A percentile compares a stretch with the other conserved stretches of the same genome.
Evolutionary conservation across 768 basidiomycete species (phyloP).

Genomic region (Podaxis rugospora): DNA sequence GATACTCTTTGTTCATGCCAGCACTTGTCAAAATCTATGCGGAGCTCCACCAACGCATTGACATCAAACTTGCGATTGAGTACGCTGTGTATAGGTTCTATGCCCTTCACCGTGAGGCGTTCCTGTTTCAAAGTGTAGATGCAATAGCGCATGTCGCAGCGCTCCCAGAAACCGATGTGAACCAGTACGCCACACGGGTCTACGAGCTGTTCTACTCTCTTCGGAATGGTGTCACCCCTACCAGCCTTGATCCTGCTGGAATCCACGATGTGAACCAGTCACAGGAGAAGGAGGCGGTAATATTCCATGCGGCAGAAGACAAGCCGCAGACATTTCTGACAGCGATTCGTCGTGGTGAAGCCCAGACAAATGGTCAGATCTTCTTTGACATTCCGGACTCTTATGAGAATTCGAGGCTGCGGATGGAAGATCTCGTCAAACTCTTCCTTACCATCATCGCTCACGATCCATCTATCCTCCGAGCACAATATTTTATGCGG

Average conservation of each 20-base stretch:
- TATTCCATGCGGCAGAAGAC: conserved; percentile 67
- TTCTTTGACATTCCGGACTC: conserved; percentile 51
- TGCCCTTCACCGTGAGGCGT: conserved; percentile 66
- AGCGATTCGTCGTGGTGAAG: conserved; percentile 40
- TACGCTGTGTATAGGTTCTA: conserved; percentile 71
- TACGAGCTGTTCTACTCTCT: conserved; percentile 58
- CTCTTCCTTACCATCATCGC: conserved; percentile 79
- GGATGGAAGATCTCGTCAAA: conserved; percentile 62
- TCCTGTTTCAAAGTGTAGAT: conserved; percentile 72
- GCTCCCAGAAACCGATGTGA: conserved; percentile 41
- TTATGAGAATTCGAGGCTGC: conserved; percentile 53
- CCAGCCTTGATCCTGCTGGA: conserved; percentile 55
- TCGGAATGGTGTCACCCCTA: conserved; percentile 32
- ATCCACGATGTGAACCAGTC: conserved; percentile 58
- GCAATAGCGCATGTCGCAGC: conserved; percentile 51
- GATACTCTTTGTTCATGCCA: conserved; percentile 74
- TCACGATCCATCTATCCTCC: conserved; percentile 60
- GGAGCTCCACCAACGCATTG: conserved; percentile 50
- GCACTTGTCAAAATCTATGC: conserved; percentile 66
- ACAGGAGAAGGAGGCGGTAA: conserved; percentile 68
- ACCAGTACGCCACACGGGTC: conserved; percentile 53
- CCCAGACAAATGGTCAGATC: conserved; percentile 35
- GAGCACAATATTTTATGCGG: conserved; percentile 67
- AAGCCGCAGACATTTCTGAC: conserved; percentile 68
- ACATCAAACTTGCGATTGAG: conserved; percentile 65